phyloP scores from a whole-genome alignment of 2,329 filamentous ascomycete genomes.

The Diaporthe batatas region DNA sequence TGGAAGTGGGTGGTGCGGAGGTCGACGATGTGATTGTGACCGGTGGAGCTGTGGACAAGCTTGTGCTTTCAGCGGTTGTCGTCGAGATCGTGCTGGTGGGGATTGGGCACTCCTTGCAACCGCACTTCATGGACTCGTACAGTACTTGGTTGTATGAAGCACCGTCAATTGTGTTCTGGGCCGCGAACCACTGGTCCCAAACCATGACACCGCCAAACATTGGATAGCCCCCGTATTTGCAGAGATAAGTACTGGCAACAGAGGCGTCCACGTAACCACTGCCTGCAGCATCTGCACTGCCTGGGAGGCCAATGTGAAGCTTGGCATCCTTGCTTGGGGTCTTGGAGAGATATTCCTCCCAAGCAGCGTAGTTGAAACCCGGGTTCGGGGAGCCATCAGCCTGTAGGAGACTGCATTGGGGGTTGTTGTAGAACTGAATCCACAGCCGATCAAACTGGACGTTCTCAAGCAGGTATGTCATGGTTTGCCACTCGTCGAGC shows the following conservation, averaged over 20 bases:
- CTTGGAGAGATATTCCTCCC: slow-evolving; percentile 50
- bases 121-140: slow-evolving; percentile 43
- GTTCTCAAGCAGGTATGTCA: slow-evolving; percentile 57
- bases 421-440: slow-evolving; percentile 64
- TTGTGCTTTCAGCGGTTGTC: slow-evolving; percentile 21
- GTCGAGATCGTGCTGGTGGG: slow-evolving; percentile 39
- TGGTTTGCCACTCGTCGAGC: slow-evolving; percentile 53
- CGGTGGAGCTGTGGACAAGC: slow-evolving; percentile 5
- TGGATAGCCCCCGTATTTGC: slow-evolving; percentile 42
- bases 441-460: slow-evolving; percentile 58
- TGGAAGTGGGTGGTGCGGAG: slow-evolving; percentile 8
- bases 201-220: slow-evolving; percentile 53
- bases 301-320: slow-evolving; percentile 56
- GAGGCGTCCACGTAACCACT: slow-evolving; percentile 48
- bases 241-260: slow-evolving; percentile 45
- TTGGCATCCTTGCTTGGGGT: slow-evolving; percentile 54
- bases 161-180: slow-evolving; percentile 42
- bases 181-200: slow-evolving; percentile 49
- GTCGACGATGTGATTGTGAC: slow-evolving; percentile 27
- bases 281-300: slow-evolving; percentile 44
- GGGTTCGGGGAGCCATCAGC: slow-evolving; percentile 43
- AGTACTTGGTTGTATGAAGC: slow-evolving; percentile 46
- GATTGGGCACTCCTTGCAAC: slow-evolving; percentile 31
- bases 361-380: slow-evolving; percentile 55
- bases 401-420: slow-evolving; percentile 53